Evolutionary conservation across 176 grass and related monocot species (phyloP).

Genomic region (Oropetium thomaeum): DNA sequence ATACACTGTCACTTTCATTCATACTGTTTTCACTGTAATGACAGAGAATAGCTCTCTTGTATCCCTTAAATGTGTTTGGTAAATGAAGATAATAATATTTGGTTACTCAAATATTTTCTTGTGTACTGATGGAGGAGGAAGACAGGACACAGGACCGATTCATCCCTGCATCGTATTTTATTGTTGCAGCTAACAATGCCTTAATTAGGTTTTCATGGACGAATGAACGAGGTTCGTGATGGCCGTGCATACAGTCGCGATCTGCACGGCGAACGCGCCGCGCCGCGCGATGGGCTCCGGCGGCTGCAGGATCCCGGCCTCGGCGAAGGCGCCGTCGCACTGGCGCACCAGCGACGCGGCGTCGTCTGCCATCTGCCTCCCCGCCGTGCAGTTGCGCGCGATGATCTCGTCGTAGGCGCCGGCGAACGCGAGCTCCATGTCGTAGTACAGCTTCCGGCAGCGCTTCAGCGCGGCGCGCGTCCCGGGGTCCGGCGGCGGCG

Average conservation of each 20-base stretch:
- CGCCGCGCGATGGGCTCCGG: slow-evolving; percentile 12
- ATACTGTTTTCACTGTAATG: background rate
- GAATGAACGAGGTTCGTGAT: slow-evolving; percentile 53
- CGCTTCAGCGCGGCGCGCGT: background rate
- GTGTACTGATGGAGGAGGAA: background rate
- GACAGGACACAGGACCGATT: background rate
- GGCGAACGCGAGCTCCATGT: slow-evolving; percentile 9
- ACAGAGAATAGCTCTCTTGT: background rate
- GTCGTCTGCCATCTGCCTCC: slow-evolving; percentile 27
- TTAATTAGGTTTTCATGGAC: background rate
- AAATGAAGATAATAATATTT: background rate
- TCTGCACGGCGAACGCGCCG: slow-evolving; percentile 23
- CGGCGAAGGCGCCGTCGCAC: slow-evolving; percentile 39
- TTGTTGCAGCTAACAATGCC: background rate
- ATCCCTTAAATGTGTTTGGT: background rate
- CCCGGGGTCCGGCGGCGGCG: background rate
- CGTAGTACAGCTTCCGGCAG: slow-evolving; percentile 20
- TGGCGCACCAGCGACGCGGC: slow-evolving; percentile 16
- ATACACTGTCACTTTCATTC: background rate
- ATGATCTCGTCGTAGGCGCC: slow-evolving; percentile 26
- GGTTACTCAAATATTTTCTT: background rate
- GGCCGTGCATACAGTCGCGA: slow-evolving; percentile 30
- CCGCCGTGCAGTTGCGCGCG: slow-evolving; percentile 13
- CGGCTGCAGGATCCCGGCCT: slow-evolving; percentile 21
- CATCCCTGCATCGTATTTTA: background rate